Evolutionary conservation across 2,329 filamentous ascomycete species (phyloP), one percentile per base, ranked within the genome.

Genomic region (Colletotrichum sp.): DNA sequence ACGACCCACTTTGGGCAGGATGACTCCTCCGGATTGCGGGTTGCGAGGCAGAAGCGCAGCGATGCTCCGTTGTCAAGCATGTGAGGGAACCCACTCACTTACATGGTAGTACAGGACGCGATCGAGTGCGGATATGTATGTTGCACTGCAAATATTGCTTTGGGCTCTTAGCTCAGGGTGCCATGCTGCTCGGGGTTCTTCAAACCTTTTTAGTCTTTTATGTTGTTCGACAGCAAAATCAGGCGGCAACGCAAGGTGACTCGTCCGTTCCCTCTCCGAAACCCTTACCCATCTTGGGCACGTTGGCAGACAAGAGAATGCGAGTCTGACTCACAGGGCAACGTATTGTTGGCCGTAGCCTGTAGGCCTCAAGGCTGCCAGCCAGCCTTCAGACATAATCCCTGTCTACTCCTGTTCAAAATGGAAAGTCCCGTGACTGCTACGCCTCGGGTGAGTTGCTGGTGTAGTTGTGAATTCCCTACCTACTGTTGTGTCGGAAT

Each of bases 221-320:
- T 52, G 44, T 55, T 63, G 6, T 21, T 63, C 59, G 24, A 21
- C n/a, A 12, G 16, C 6, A 3, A 10, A 69, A 60, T 74, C 59
- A 76, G 74, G 70, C 74, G 64, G 64, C 74, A 49, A 73, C 39
- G 39, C 16, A 10, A 15, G 60, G 24, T 72, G 64, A 76, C 69
- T 69, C 59, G 49, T 59, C 15, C 24, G 18, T 21, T 30, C 12
- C 39, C 44, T 18, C 34, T 52, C 10, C 24, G 52, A 36, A 52
- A 32, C 32, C 21, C 21, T 52, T 52, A 52, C 62, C 62, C 62
- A 64, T 64, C 62, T 64, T 64, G 62, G 62, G 62, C 62, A 62
- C 44, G 44, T 52, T 52, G 44, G 44, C 44, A 52, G 44, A 24
- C 44, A 21, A 30, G 55, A 26, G 21, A 26, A 59, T 26, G 64